phyloP scores from a whole-genome alignment of 2,329 filamentous ascomycete species.

The Aspergillus sp. region DNA sequence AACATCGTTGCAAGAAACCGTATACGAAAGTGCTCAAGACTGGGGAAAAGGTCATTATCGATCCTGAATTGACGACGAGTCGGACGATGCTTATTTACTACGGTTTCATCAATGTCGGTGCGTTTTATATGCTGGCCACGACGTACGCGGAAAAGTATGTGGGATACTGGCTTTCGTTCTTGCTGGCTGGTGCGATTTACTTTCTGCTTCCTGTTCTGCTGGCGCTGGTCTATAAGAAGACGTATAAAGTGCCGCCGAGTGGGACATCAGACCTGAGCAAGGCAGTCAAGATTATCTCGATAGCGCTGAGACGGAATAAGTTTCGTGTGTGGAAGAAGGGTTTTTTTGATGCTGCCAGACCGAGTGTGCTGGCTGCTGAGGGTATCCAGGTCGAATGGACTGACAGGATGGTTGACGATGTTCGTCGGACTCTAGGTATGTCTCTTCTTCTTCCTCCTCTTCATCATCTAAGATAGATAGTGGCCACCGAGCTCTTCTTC shows the following conservation, averaged over 20 bases:
- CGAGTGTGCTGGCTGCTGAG: slow-evolving; percentile 22
- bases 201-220: slow-evolving; percentile 32
- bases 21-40: slow-evolving; percentile 40
- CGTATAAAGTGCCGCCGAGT: slow-evolving; percentile 24
- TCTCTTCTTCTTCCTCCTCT: background rate
- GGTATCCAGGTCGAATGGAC: slow-evolving; percentile 28
- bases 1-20: slow-evolving; percentile 32
- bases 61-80: slow-evolving; percentile 42
- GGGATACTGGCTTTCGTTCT: slow-evolving; percentile 34
- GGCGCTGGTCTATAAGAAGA: slow-evolving; percentile 27
- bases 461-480: slow-evolving; percentile 1
- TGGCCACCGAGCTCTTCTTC: slow-evolving; percentile 32
- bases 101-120: slow-evolving; percentile 26
- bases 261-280: slow-evolving; percentile 28
- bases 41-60: slow-evolving; percentile 44
- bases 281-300: slow-evolving; percentile 27
- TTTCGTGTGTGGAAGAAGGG: slow-evolving; percentile 26
- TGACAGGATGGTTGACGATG: slow-evolving; percentile 32
- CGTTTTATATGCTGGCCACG: slow-evolving; percentile 32
- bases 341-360: slow-evolving; percentile 32
- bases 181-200: slow-evolving; percentile 27
- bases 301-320: slow-evolving; percentile 29
- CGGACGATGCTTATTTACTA: slow-evolving; percentile 34
- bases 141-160: slow-evolving; percentile 40
- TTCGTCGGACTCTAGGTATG: slow-evolving; percentile 24